These are phyloP conservation scores for Conidiobolus incongruus DNA, from an alignment of 371 early-diverging fungal genomes.

Conservation along the genomic window DNA sequence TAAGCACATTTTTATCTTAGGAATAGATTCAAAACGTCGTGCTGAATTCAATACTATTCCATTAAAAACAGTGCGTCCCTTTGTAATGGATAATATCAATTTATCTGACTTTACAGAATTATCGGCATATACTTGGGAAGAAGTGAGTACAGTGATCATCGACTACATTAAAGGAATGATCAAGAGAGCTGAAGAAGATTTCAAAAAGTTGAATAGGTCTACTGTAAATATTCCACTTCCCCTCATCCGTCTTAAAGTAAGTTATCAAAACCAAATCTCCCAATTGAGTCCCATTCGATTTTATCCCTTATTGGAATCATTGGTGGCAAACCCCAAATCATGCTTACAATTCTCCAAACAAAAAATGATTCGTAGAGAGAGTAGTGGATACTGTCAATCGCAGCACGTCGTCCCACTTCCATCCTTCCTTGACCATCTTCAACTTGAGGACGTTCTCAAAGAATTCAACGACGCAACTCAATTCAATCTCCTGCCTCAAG, in stretches of 20 bases:
- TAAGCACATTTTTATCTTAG: constrained; percentile 31
- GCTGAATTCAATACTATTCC: constrained; percentile 12
- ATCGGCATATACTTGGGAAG: constrained; percentile 13
- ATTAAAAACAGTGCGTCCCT: constrained; percentile 68
- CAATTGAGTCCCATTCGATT: no score
- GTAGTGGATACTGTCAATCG: no score
- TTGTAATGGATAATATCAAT: constrained; percentile 49
- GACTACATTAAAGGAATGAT: constrained; percentile 20
- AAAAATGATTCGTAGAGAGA: no score
- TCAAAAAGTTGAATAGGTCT: not conserved
- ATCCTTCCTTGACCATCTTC: no score
- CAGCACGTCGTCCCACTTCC: no score
- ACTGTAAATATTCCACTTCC: not conserved
- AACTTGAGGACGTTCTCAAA: no score
- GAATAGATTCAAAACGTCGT: not conserved
- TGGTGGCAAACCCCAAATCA: no score
- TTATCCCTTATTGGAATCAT: no score
- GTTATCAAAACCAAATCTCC: no score
- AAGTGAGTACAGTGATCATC: constrained; percentile 9
- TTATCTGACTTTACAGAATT: constrained; percentile 24
- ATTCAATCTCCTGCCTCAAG: no score
- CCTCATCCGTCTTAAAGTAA: constrained; percentile 9
- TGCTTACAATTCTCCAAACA: no score
- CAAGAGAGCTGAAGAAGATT: constrained; percentile 7
- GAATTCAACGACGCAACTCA: no score